Conservation (phyloP, 2,329 filamentous ascomycete species). For the Stagonosporopsis chrysanthemi region DNA sequence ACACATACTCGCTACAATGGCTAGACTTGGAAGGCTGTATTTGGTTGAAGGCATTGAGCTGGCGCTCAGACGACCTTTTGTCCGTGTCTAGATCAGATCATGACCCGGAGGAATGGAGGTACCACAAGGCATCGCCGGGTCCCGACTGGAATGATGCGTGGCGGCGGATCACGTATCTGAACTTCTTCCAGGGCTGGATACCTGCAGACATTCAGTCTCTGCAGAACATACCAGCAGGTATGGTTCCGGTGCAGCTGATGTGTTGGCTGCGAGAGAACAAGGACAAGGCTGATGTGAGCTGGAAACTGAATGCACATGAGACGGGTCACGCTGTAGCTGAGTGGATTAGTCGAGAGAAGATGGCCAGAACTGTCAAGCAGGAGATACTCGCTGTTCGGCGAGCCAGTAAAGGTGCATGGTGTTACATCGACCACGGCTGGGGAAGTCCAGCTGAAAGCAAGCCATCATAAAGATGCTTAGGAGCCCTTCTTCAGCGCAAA, state of each 20-base stretch:
- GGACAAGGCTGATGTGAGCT: constrained; percentile 25
- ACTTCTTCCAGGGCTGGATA: constrained; percentile 55
- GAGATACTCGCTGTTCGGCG: constrained; percentile 43
- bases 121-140: constrained; percentile 23
- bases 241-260: constrained; percentile 45
- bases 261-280: constrained; percentile 46
- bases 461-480: background rate
- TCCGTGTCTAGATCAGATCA: constrained; percentile 7
- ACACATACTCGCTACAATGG: constrained; percentile 67
- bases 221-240: constrained; percentile 46
- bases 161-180: constrained; percentile 54
- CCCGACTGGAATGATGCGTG: constrained; percentile 53
- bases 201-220: constrained; percentile 43
- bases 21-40: constrained; percentile 68
- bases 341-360: constrained; percentile 52
- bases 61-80: constrained; percentile 35
- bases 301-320: constrained; percentile 31
- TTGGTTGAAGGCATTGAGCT: constrained; percentile 63
- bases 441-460: constrained; percentile 14
- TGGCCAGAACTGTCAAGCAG: constrained; percentile 39
- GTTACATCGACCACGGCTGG: constrained; percentile 49
- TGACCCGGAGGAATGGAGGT: constrained; percentile 21
- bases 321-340: constrained; percentile 31
- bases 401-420: constrained; percentile 37
- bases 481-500: too few relatives aligned